phyloP scores from a whole-genome alignment of 2,329 filamentous ascomycete species.

The Pyrenophora tritici-repentis region DNA sequence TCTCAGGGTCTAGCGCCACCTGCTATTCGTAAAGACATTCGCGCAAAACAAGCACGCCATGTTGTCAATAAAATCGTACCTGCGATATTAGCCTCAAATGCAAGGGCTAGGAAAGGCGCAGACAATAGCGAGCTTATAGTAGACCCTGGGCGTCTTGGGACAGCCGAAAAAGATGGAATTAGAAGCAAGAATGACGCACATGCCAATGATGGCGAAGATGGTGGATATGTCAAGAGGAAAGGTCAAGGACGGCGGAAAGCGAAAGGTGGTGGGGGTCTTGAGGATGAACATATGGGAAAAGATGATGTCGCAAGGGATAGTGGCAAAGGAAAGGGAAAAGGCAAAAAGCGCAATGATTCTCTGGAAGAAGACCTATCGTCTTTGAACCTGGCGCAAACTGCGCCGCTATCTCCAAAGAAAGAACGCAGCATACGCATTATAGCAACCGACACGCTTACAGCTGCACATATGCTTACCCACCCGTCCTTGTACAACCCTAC shows the following conservation, averaged over 20 bases:
- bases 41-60: slow-evolving; percentile 60
- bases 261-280: slow-evolving; percentile 13
- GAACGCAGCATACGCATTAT: slow-evolving; percentile 51
- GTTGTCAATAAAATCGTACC: slow-evolving; percentile 67
- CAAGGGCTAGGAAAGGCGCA: slow-evolving; percentile 61
- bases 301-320: slow-evolving; percentile 11
- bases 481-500: slow-evolving; percentile 10
- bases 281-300: slow-evolving; percentile 8
- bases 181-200: neutral
- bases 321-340: slow-evolving; percentile 14
- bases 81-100: slow-evolving; percentile 57
- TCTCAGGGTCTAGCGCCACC: slow-evolving; percentile 47
- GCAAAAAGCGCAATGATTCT: slow-evolving; percentile 14
- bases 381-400: slow-evolving; percentile 2
- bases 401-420: neutral
- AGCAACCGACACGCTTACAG: slow-evolving; percentile 59
- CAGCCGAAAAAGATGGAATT: neutral
- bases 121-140: slow-evolving; percentile 58
- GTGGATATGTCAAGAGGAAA: slow-evolving; percentile 40
- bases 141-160: slow-evolving; percentile 38
- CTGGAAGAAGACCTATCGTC: slow-evolving; percentile 17
- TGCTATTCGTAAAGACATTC: slow-evolving; percentile 44
- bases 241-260: slow-evolving; percentile 39
- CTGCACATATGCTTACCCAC: slow-evolving; percentile 50
- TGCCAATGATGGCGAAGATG: slow-evolving; percentile 13